These are phyloP conservation scores for Ophiosphaerella herpotricha DNA, from an alignment of 2,329 filamentous ascomycete genomes.

Conservation along the genomic window DNA sequence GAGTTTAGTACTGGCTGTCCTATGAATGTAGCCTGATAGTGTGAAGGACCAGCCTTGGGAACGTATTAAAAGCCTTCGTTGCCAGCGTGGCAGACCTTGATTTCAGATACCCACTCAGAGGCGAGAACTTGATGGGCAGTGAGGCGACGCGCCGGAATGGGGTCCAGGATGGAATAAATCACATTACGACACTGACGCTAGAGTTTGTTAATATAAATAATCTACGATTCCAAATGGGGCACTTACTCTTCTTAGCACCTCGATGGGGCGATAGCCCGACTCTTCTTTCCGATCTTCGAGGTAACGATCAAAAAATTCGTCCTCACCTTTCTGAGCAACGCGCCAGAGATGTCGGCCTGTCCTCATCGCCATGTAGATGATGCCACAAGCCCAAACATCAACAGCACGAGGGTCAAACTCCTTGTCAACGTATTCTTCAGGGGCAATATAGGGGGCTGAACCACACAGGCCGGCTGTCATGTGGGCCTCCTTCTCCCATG, in stretches of 20 bases:
- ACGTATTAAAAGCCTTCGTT: slow-evolving; percentile 81
- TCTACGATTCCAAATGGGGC: not conserved
- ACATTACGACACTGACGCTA: slow-evolving; percentile 97
- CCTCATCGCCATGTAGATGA: slow-evolving; percentile 99
- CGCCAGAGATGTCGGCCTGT: slow-evolving; percentile 96
- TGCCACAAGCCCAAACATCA: slow-evolving; percentile 96
- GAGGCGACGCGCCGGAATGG: slow-evolving; percentile 88
- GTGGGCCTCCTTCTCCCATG: slow-evolving; percentile 97
- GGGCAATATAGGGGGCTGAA: slow-evolving; percentile 95
- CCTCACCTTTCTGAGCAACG: slow-evolving; percentile 93
- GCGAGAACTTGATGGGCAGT: slow-evolving; percentile 96
- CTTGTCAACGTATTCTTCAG: slow-evolving; percentile 92
- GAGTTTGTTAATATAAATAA: slow-evolving; percentile 19
- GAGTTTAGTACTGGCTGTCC: slow-evolving; percentile 1
- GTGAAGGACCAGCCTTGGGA: slow-evolving; percentile 8
- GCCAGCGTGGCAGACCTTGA: slow-evolving; percentile 94
- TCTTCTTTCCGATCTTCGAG: slow-evolving; percentile 91
- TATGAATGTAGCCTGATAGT: slow-evolving; percentile 17
- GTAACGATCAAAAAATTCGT: slow-evolving; percentile 96
- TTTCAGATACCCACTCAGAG: slow-evolving; percentile 98
- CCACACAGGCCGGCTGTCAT: slow-evolving; percentile 98
- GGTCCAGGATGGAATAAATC: slow-evolving; percentile 97
- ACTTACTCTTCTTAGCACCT: slow-evolving; percentile 90
- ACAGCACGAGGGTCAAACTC: slow-evolving; percentile 98
- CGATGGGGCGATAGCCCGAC: slow-evolving; percentile 94